Evolutionary conservation across 306 rosid species (phyloP).

Genomic region (Vicia villosa): DNA sequence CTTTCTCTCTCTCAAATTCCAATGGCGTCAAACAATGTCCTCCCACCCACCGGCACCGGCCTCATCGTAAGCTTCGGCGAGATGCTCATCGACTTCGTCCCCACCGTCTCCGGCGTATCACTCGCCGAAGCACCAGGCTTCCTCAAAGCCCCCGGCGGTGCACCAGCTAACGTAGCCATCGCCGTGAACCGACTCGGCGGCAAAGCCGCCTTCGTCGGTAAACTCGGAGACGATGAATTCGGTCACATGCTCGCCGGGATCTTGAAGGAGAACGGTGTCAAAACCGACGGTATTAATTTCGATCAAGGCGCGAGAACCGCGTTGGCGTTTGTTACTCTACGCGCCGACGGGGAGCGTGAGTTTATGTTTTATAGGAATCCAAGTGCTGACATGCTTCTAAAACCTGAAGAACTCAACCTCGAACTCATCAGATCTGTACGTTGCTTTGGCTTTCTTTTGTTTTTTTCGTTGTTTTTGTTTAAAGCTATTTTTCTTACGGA

Average conservation of each 20-base stretch:
- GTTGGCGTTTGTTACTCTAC: slow-evolving; percentile 86
- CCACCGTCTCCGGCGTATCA: slow-evolving; percentile 79
- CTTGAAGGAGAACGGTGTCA: slow-evolving; percentile 71
- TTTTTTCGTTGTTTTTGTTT: background rate
- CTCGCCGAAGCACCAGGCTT: slow-evolving; percentile 86
- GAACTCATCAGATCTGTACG: slow-evolving; percentile 89
- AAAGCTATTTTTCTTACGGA: background rate
- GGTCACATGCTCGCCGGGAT: slow-evolving; percentile 84
- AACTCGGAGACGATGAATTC: slow-evolving; percentile 85
- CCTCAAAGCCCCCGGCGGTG: slow-evolving; percentile 93
- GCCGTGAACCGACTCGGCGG: slow-evolving; percentile 79
- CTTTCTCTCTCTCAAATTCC: background rate
- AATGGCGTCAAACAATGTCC: slow-evolving; percentile 48
- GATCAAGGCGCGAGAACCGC: slow-evolving; percentile 89
- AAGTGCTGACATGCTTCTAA: slow-evolving; percentile 91
- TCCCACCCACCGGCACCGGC: slow-evolving; percentile 57
- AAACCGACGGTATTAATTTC: slow-evolving; percentile 59
- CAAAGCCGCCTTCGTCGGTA: slow-evolving; percentile 68
- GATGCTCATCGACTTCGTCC: slow-evolving; percentile 90
- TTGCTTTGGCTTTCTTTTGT: background rate
- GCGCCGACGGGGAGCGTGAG: slow-evolving; percentile 96
- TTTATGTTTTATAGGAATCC: slow-evolving; percentile 97
- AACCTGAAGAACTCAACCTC: slow-evolving; percentile 74
- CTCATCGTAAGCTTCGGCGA: slow-evolving; percentile 84
- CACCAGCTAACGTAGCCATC: slow-evolving; percentile 91